Evolutionary conservation across 495 filamentous ascomycete genomes (phyloP).

Genomic region (Trypethelium eluteriae): DNA sequence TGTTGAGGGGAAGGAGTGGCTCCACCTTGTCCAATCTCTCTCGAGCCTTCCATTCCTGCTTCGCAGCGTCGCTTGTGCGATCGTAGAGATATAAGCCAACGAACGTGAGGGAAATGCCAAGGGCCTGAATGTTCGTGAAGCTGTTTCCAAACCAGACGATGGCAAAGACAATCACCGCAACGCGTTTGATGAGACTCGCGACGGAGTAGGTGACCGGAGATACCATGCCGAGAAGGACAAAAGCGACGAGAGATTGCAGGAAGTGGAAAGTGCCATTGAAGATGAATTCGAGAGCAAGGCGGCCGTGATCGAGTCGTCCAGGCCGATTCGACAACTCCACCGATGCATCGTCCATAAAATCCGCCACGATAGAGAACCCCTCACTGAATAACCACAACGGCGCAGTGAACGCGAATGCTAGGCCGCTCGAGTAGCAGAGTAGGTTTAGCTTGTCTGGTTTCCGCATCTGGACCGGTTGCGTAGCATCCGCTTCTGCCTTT

Average conservation of each 20-base stretch:
- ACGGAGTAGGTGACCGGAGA: conserved; percentile 97
- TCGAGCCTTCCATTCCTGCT: conserved; percentile 64
- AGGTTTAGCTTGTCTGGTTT: conserved; percentile 97
- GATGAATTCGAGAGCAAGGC: conserved; percentile 71
- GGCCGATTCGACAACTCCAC: conserved; percentile 51
- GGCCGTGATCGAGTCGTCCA: conserved; percentile 68
- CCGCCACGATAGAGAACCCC: conserved; percentile 63
- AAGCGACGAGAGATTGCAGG: conserved; percentile 90
- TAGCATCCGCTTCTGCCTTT: conserved; percentile 62
- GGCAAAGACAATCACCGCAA: conserved; percentile 91
- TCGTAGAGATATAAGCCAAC: conserved; percentile 94
- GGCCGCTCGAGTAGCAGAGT: conserved; percentile 86
- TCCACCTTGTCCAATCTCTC: conserved; percentile 51
- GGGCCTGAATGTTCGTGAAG: conserved; percentile 72
- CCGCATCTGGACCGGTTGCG: conserved; percentile 43
- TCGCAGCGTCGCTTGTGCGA: conserved; percentile 74
- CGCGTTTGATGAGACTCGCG: conserved; percentile 87
- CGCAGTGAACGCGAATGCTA: conserved; percentile 83
- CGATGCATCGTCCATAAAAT: conserved; percentile 61
- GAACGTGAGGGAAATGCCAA: conserved; percentile 84
- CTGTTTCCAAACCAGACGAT: conserved; percentile 92
- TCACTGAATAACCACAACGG: conserved; percentile 93
- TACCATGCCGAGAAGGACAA: conserved; percentile 81
- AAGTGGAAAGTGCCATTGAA: conserved; percentile 99
- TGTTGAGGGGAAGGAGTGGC: conserved; percentile 63